Conservation (phyloP, 192 early-diverging fungal species). For the Pilaira anomala region DNA sequence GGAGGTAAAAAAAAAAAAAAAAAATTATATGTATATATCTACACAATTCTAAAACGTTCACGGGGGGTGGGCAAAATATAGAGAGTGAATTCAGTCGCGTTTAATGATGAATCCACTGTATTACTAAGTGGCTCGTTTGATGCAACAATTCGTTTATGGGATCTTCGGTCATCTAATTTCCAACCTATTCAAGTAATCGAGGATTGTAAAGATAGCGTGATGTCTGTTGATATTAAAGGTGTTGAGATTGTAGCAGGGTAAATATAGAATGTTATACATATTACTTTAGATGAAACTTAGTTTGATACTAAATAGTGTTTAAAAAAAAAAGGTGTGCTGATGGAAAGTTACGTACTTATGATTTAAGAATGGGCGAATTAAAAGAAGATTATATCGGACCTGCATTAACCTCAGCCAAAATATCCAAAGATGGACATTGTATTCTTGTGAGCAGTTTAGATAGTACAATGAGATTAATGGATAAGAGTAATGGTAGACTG, state of each 20-base stretch:
- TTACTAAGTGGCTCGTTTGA: conserved; percentile 77
- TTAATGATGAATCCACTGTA: conserved; percentile 75
- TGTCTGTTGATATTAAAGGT: conserved; percentile 67
- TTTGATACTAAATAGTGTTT: neutral
- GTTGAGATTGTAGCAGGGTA: conserved; percentile 75
- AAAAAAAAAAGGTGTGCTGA: conserved; percentile 63
- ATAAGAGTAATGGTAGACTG: conserved; percentile 68
- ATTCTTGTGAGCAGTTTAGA: conserved; percentile 76
- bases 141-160: conserved; percentile 76
- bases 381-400: conserved; percentile 68
- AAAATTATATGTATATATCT: neutral
- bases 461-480: conserved; percentile 79
- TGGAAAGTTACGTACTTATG: conserved; percentile 79
- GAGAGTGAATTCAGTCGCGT: conserved; percentile 80
- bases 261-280: conserved; percentile 12
- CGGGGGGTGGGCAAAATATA: conserved; percentile 16
- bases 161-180: conserved; percentile 54
- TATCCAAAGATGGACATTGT: conserved; percentile 69
- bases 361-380: conserved; percentile 75
- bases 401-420: conserved; percentile 70
- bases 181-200: conserved; percentile 78
- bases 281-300: no score
- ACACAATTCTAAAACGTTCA: neutral
- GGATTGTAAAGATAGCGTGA: conserved; percentile 85
- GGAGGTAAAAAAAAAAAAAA: conserved; percentile 43